Evolutionary conservation across 306 rosid genomes (phyloP).

Genomic region (Calophaca sinica): DNA sequence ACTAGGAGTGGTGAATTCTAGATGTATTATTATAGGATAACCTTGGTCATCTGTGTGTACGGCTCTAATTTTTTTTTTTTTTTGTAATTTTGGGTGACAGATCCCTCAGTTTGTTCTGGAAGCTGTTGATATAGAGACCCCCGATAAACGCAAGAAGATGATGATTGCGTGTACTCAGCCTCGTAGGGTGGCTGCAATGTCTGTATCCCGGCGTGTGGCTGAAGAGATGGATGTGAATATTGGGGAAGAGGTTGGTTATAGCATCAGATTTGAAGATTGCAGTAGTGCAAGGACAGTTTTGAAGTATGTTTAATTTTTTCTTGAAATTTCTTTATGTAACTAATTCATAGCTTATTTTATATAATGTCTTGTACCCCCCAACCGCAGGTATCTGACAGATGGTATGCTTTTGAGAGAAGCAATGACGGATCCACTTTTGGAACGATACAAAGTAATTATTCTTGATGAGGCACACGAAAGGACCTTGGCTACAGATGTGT

Average conservation of each 20-base stretch:
- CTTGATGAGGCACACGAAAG: slow-evolving; percentile 99
- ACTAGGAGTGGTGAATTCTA: neutral
- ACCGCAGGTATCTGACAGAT: slow-evolving; percentile 80
- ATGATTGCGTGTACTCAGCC: slow-evolving; percentile 98
- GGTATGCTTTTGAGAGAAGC: slow-evolving; percentile 99
- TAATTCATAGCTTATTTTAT: neutral
- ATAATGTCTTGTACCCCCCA: neutral
- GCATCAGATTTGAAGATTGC: slow-evolving; percentile 97
- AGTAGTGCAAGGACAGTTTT: slow-evolving; percentile 88
- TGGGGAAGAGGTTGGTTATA: slow-evolving; percentile 99
- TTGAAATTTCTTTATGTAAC: neutral
- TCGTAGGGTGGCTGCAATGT: slow-evolving; percentile 98
- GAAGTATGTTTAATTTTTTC: slow-evolving; percentile 63
- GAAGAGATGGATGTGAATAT: slow-evolving; percentile 98
- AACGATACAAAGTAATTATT: slow-evolving; percentile 83
- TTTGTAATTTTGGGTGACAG: slow-evolving; percentile 49
- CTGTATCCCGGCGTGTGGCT: slow-evolving; percentile 95
- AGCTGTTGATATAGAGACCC: slow-evolving; percentile 71
- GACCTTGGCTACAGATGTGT: slow-evolving; percentile 95
- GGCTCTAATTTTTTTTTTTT: slow-evolving; percentile 3
- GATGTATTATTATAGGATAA: neutral
- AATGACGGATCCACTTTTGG: slow-evolving; percentile 94
- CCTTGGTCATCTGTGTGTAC: neutral
- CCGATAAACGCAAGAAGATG: slow-evolving; percentile 83
- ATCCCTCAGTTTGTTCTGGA: slow-evolving; percentile 96